A percentile compares a stretch with the other conserved stretches of the same genome.
Evolutionary conservation across 2,329 filamentous ascomycete genomes (phyloP).

Genomic region (Pestalotiopsis sp.): DNA sequence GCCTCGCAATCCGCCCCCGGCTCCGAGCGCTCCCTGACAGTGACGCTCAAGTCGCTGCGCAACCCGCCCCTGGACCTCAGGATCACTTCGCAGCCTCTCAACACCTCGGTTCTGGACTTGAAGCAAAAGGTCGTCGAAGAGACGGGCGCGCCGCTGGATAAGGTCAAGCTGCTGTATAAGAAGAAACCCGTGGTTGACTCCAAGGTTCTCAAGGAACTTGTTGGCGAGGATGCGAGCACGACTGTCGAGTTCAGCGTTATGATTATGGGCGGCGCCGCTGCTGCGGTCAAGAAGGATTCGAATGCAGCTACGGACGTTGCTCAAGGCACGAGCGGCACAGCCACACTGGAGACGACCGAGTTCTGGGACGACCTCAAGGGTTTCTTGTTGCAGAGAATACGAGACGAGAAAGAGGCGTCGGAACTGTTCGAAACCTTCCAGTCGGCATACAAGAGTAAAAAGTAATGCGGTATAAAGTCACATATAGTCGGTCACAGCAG

Average conservation of each 20-base stretch:
- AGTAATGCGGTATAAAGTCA: conserved; percentile 25
- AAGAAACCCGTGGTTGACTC: conserved; percentile 83
- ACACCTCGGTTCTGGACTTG: conserved; percentile 77
- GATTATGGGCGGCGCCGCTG: conserved; percentile 74
- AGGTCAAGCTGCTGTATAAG: conserved; percentile 83
- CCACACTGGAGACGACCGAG: conserved; percentile 67
- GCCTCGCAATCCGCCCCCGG: conserved; percentile 49
- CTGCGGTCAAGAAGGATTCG: conserved; percentile 35
- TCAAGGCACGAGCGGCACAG: conserved; percentile 57
- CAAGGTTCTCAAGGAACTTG: conserved; percentile 75
- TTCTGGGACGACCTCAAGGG: conserved; percentile 89
- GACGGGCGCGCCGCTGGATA: conserved; percentile 68
- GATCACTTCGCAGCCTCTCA: conserved; percentile 63
- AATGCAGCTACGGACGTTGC: conserved; percentile 48
- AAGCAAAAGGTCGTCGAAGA: conserved; percentile 70
- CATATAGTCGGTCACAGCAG: neutral
- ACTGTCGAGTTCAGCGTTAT: conserved; percentile 81
- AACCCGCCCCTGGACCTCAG: conserved; percentile 72
- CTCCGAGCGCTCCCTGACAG: conserved; percentile 54
- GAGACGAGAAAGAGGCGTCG: conserved; percentile 68
- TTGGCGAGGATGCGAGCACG: conserved; percentile 55
- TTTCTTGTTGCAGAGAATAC: conserved; percentile 78
- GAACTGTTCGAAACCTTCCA: conserved; percentile 70
- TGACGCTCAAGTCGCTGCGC: conserved; percentile 76
- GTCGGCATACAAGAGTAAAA: conserved; percentile 65